phyloP scores from a whole-genome alignment of 495 filamentous ascomycete genomes.

The Aspergillus indologenus region DNA sequence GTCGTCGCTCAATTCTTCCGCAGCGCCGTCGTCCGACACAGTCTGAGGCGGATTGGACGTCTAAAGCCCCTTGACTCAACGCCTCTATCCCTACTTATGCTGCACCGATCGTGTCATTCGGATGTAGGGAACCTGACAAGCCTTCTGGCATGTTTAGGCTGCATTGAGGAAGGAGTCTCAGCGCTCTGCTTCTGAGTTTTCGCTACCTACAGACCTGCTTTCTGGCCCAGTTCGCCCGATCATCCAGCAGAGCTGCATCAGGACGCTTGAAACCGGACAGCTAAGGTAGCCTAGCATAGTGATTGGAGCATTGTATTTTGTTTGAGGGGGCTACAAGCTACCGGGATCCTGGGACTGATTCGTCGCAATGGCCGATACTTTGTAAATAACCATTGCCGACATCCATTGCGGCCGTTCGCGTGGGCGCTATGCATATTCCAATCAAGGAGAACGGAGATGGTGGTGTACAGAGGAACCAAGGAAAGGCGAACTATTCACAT shows the following conservation, averaged over 20 bases:
- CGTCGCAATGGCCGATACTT: background rate
- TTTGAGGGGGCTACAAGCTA: background rate
- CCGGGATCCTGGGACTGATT: background rate
- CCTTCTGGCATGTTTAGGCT: background rate
- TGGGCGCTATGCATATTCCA: background rate
- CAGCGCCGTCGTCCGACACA: slow-evolving; percentile 39
- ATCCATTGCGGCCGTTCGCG: background rate
- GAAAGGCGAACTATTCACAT: background rate
- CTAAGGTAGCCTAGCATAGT: background rate
- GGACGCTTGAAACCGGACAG: background rate
- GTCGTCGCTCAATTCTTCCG: slow-evolving; percentile 38
- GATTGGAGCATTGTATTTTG: background rate
- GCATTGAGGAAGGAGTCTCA: background rate
- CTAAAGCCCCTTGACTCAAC: slow-evolving; percentile 9
- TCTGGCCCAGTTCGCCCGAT: background rate
- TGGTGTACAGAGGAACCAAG: background rate
- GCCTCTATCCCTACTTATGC: background rate
- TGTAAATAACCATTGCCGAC: background rate
- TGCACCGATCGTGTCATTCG: background rate
- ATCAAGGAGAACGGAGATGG: background rate
- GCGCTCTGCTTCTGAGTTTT: background rate
- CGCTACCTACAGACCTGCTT: background rate
- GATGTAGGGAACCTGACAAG: background rate
- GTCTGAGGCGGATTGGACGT: slow-evolving; percentile 38
- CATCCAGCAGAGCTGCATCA: background rate